phyloP scores from a whole-genome alignment of 2,329 filamentous ascomycete genomes.

The Onygenales sp. region DNA sequence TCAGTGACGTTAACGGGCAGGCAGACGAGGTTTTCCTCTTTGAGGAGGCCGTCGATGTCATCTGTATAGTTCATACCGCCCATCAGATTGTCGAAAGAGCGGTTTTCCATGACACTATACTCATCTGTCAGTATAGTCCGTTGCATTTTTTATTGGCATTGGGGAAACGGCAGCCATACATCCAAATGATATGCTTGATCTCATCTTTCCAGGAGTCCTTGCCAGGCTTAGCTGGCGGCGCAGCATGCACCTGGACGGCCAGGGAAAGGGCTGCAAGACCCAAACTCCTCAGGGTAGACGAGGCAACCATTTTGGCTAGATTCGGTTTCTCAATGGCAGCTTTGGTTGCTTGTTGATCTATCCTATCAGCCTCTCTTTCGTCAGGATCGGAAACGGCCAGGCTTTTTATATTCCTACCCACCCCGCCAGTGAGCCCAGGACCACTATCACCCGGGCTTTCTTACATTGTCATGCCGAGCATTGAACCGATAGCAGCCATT shows the following conservation, averaged over 20 bases:
- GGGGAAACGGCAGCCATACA: constrained; percentile 10
- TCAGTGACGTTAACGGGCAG: constrained; percentile 31
- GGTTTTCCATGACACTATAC: constrained; percentile 29
- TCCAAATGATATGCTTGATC: constrained; percentile 29
- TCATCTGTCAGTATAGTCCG: not conserved
- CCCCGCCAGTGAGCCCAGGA: no score
- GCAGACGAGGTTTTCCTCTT: constrained; percentile 35
- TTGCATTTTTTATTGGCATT: not conserved
- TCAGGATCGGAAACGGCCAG: no score
- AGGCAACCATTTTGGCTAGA: not conserved
- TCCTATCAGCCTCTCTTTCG: no score
- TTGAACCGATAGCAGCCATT: no score
- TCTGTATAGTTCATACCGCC: constrained; percentile 24
- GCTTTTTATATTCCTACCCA: no score
- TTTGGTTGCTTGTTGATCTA: no score
- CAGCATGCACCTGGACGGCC: not conserved
- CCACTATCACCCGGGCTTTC: no score
- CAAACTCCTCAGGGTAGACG: not conserved
- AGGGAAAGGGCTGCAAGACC: not conserved
- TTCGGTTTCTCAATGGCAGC: no score
- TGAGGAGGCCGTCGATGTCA: constrained; percentile 29
- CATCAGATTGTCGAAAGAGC: constrained; percentile 36
- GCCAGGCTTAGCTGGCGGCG: not conserved
- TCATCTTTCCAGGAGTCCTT: constrained; percentile 15
- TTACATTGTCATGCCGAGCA: no score